A percentile compares a stretch with the other conserved stretches of the same genome.
phyloP scores from a whole-genome alignment of 331 rosid genomes.

The Spiraea crenata region DNA sequence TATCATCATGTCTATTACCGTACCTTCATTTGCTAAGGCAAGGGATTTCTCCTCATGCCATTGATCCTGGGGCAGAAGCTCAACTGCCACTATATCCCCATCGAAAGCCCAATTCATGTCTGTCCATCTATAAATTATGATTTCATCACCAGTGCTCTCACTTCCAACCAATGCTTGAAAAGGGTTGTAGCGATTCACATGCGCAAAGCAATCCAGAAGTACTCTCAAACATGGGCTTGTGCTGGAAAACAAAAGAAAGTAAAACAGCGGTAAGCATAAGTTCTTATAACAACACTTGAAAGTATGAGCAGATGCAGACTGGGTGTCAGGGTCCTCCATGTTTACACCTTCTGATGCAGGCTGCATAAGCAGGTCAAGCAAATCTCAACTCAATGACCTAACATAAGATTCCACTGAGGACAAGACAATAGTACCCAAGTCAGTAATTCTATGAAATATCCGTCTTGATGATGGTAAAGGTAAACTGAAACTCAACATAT shows the following conservation, averaged over 20 bases:
- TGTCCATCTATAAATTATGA: conserved; percentile 77
- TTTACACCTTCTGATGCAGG: conserved; percentile 69
- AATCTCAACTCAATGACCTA: conserved; percentile 71
- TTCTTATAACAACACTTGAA: conserved; percentile 8
- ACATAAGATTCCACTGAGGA: conserved; percentile 87
- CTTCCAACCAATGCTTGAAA: conserved; percentile 98
- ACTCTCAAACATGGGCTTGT: conserved; percentile 95
- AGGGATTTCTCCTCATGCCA: conserved; percentile 84
- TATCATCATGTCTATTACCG: conserved; percentile 17
- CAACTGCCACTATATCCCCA: conserved; percentile 90
- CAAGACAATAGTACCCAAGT: conserved; percentile 21
- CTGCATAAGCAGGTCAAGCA: conserved; percentile 86
- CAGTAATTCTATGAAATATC: conserved; percentile 18
- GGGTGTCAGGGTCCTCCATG: conserved; percentile 53
- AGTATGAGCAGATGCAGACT: conserved; percentile 13
- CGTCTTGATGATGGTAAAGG: too few species aligned
- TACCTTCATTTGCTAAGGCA: conserved; percentile 74
- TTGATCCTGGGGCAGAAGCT: conserved; percentile 85
- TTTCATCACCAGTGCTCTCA: conserved; percentile 94
- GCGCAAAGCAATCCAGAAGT: conserved; percentile 90
- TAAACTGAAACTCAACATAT: background rate
- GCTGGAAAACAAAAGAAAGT: conserved; percentile 47
- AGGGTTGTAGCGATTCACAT: conserved; percentile 93
- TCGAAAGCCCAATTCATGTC: conserved; percentile 97
- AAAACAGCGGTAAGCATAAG: conserved; percentile 8